phyloP scores from a whole-genome alignment of 2,329 filamentous ascomycete species.

The Pseudogymnoascus sp. region DNA sequence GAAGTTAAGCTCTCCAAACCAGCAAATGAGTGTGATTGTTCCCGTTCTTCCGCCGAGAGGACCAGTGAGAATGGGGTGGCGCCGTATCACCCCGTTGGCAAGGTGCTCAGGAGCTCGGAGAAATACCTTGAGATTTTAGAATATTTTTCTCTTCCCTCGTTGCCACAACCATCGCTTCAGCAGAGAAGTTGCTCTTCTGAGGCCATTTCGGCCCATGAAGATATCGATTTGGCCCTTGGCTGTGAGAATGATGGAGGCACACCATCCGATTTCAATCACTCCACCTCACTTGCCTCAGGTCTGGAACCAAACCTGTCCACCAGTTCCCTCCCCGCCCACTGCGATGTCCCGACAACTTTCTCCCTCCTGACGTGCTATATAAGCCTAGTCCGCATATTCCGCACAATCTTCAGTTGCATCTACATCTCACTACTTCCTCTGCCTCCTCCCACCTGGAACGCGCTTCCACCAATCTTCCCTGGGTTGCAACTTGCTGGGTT shows the following conservation, averaged over 20 bases:
- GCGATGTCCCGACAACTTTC: conserved; percentile 1
- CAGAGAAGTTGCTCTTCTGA: not conserved
- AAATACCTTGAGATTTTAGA: conserved; percentile 1
- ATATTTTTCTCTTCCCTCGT: not conserved
- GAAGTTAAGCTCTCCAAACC: conserved; percentile 8
- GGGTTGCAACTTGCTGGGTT: not conserved
- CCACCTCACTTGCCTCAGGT: not conserved
- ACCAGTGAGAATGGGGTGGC: not conserved
- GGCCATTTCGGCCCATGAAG: not conserved
- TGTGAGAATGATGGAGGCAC: not conserved
- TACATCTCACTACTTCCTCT: not conserved
- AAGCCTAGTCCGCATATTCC: conserved; percentile 9
- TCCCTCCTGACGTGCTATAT: conserved; percentile 1
- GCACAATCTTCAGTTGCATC: not conserved
- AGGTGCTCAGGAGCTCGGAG: not conserved
- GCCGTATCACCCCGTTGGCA: not conserved
- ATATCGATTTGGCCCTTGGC: not conserved
- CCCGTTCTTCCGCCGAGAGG: not conserved
- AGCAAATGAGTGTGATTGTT: not conserved
- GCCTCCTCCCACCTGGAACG: not conserved
- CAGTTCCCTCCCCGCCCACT: not conserved
- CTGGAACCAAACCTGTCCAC: too few species aligned
- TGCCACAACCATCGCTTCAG: not conserved
- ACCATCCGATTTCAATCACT: not conserved
- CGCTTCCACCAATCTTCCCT: not conserved